Evolutionary conservation across 2,329 filamentous ascomycete genomes (phyloP), one percentile per base, ranked within the genome.

Genomic region (Tolypocladium sp.): DNA sequence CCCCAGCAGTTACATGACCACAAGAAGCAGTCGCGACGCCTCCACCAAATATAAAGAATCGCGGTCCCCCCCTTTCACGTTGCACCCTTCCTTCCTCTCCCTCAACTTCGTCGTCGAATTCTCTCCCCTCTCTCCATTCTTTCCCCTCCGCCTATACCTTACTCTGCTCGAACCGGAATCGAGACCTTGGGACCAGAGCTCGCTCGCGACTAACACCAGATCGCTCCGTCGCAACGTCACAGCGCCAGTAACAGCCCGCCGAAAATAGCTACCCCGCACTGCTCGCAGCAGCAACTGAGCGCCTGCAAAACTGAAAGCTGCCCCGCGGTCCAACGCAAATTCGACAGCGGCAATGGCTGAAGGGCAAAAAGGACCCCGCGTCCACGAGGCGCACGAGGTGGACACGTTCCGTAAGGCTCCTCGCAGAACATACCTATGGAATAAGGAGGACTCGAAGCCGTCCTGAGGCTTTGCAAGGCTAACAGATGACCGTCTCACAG

Each of bases 351-450:
- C 61, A 35, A 83, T 83, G 81, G 76, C 76, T 68, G 75, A 69
- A 63, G 73, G 74, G 60, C 65, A 73, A 63, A 66, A 66, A 78
- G 72, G 70, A 67, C 66, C 82, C 81, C 55, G 86, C 68, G 88
- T 92, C 68, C 80, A 81, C 62, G 89, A 92, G 79, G 88, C 89
- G 69, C 88, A 91, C 74, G 76, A 86, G 70, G 88, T 91, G 66
- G 86, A 90, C 74, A 92, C 88, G 25, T 91, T 79, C 70, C 83
- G 84, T 87, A 76, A 80, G 84, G 57, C 58, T 59, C 6, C 30
- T 25, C 33, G n/a, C 27, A 12, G 2, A 2, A 49, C 15, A 15
- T 2, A n/a, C n/a, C n/a, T n/a, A n/a, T 17, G 27, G 27, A n/a
- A 9, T 8, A 13, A 33, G 30, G 49, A 35, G 30, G 17, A 35